A percentile compares a stretch with the other conserved stretches of the same genome.
phyloP scores from a whole-genome alignment of 768 basidiomycete genomes.

The Leccinum subgranulosum region DNA sequence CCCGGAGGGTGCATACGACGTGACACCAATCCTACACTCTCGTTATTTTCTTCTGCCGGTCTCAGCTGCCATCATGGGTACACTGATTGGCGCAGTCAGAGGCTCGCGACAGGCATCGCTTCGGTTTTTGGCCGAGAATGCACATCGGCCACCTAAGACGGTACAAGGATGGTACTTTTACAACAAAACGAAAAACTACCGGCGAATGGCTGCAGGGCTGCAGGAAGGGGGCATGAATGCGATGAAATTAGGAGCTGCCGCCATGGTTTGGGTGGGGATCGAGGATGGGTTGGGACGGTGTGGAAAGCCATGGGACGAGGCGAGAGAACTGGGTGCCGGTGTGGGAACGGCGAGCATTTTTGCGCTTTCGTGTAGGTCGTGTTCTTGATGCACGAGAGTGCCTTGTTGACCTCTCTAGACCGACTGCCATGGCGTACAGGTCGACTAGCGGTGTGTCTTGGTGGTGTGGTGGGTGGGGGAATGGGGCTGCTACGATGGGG shows the following conservation, averaged over 20 bases:
- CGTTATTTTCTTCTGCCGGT: conserved; percentile 63
- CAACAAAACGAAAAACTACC: conserved; percentile 95
- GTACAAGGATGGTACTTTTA: conserved; percentile 94
- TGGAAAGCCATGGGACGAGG: conserved; percentile 36
- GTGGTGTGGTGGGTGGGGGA: conserved; percentile 52
- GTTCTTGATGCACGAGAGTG: background rate
- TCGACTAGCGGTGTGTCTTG: conserved; percentile 49
- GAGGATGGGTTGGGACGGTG: conserved; percentile 43
- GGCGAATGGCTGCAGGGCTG: conserved; percentile 69
- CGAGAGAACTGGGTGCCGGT: conserved; percentile 60
- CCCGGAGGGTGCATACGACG: conserved; percentile 21
- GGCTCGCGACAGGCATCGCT: conserved; percentile 69
- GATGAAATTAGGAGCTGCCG: conserved; percentile 45
- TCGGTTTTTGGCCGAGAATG: conserved; percentile 90
- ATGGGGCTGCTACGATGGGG: conserved; percentile 48
- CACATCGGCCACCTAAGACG: conserved; percentile 80
- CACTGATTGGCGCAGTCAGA: conserved; percentile 69
- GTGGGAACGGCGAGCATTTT: conserved; percentile 60
- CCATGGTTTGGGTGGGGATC: conserved; percentile 45
- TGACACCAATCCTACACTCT: conserved; percentile 32
- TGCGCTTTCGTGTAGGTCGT: conserved; percentile 48
- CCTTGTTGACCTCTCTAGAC: conserved; percentile 38
- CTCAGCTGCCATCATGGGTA: conserved; percentile 57
- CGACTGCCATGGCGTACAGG: conserved; percentile 52
- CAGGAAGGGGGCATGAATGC: conserved; percentile 63